Evolutionary conservation across 371 early-diverging fungal species (phyloP), one percentile per base, ranked within the genome.

Genomic region (Parasitella parasitica): DNA sequence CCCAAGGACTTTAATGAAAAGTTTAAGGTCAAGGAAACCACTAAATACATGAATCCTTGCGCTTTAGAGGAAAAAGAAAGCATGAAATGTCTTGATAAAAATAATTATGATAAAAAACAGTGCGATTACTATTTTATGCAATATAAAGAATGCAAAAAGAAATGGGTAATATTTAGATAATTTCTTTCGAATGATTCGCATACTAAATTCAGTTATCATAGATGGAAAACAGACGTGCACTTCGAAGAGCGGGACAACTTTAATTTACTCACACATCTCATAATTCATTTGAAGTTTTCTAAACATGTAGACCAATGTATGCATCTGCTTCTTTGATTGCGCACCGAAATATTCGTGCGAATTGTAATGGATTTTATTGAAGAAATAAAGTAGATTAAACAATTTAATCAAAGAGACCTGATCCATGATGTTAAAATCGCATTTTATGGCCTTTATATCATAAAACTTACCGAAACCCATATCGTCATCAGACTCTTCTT

Each of bases 401-500:
- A 49, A 41, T 38, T 89, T 93, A 93, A 84, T 93, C 93, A 85
- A 93, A 93, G 61, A 94, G 90, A 89, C 93, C 88, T 82, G 67
- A 46, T 52, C 32, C 12, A 46, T 16, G 18, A 26, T n/a, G 9
- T 43, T 43, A 43, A 12, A 41, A 39, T 18, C 8, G 8, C 18
- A 41, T 8, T 43, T 18, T 3, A 7, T 20, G 22, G 22, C 11
- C 22, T 20, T 18, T 41, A 8, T 20, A 43, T 22, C 5, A 32
- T 32, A 6, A 32, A 54, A 6, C 59, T 60, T 80, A 87, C 86
- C 93, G 88, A 93, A 91, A 78, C 93, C 95, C 93, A 94, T 93
- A 76, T 93, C 94, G 24, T 91, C 94, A 75, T 94, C 95, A 66
- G 93, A 92, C 81, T 94, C 94, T 78, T 94, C 94, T 78, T 87